Percentiles rank a stretch among this genome's conserved stretches.
Evolutionary conservation across 306 rosid genomes (phyloP).

Genomic region (Abrus precatorius): DNA sequence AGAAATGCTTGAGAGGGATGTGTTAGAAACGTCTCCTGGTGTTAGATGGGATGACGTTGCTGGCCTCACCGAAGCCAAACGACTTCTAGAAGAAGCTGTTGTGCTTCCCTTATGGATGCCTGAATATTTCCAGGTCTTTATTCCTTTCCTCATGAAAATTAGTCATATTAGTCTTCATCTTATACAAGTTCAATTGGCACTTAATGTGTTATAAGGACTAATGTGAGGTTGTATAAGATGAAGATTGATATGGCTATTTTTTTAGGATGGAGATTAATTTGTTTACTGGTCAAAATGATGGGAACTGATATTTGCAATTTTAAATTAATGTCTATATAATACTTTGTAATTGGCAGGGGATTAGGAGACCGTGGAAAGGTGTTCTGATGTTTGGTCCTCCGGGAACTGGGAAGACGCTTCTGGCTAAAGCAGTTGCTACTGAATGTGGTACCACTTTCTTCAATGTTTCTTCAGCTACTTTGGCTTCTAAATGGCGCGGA

Average conservation of each 20-base stretch:
- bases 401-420: slow-evolving; percentile 98
- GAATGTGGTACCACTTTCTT: slow-evolving; percentile 99
- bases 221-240: no score
- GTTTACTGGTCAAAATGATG: slow-evolving; percentile 15
- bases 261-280: no score
- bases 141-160: no score
- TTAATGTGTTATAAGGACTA: no score
- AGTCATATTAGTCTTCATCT: no score
- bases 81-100: slow-evolving; percentile 98
- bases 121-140: slow-evolving; percentile 86
- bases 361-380: slow-evolving; percentile 99
- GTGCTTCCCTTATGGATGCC: slow-evolving; percentile 99
- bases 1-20: slow-evolving; percentile 97
- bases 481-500: slow-evolving; percentile 99
- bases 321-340: no score
- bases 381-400: slow-evolving; percentile 99
- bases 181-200: no score
- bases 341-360: slow-evolving; percentile 66
- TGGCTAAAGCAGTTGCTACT: slow-evolving; percentile 99
- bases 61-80: slow-evolving; percentile 90
- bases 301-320: no score
- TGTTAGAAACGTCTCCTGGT: slow-evolving; percentile 94
- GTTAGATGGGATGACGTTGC: slow-evolving; percentile 99
- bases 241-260: no score
- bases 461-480: slow-evolving; percentile 95